These are phyloP conservation scores for Pholiota molesta DNA, from an alignment of 768 basidiomycete genomes.

Conservation along the genomic window DNA sequence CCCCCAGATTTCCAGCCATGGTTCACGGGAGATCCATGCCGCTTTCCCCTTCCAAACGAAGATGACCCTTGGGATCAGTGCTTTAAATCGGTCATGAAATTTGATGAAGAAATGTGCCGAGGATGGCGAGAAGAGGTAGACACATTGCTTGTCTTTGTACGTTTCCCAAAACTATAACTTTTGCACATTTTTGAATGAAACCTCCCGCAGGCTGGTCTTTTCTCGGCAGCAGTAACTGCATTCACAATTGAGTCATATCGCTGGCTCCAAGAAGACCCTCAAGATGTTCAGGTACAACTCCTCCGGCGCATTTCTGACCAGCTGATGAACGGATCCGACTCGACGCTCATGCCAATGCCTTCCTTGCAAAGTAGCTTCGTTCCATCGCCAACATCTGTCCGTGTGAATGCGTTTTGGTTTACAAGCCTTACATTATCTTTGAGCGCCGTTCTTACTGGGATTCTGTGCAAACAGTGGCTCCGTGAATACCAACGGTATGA, in stretches of 20 bases:
- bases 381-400: slow-evolving; percentile 16
- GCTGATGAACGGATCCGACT: slow-evolving; percentile 7
- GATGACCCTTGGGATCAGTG: slow-evolving; percentile 22
- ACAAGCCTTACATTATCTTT: slow-evolving; percentile 24
- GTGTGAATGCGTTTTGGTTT: slow-evolving; percentile 24
- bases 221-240: slow-evolving; percentile 28
- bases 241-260: slow-evolving; percentile 28
- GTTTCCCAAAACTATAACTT: neutral
- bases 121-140: slow-evolving; percentile 27
- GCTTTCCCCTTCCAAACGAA: slow-evolving; percentile 13
- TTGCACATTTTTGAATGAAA: neutral
- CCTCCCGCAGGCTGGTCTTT: slow-evolving; percentile 25
- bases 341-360: neutral
- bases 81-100: slow-evolving; percentile 18
- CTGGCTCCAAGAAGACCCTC: slow-evolving; percentile 23
- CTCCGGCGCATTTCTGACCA: slow-evolving; percentile 21
- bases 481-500: slow-evolving; percentile 24
- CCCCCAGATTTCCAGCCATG: slow-evolving; percentile 11
- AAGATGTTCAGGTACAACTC: slow-evolving; percentile 11
- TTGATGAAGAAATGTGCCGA: slow-evolving; percentile 19
- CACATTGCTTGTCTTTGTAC: slow-evolving; percentile 24
- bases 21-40: slow-evolving; percentile 4
- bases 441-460: slow-evolving; percentile 23
- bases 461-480: slow-evolving; percentile 28
- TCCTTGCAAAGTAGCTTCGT: slow-evolving; percentile 7